These are phyloP conservation scores for Pezicula carpinea DNA, from an alignment of 2,329 filamentous ascomycete species.

Conservation along the genomic window DNA sequence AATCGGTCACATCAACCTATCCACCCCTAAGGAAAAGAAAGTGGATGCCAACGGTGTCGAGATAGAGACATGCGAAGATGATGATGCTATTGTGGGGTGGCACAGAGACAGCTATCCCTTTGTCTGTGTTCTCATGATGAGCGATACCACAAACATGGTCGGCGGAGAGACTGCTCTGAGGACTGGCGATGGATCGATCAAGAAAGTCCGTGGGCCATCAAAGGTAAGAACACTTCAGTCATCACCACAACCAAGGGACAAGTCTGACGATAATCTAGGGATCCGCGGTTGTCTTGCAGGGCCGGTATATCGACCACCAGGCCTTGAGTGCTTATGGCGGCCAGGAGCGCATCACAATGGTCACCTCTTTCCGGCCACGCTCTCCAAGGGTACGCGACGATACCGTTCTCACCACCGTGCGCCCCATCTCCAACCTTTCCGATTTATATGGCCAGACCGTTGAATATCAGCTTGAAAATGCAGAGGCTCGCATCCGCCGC, in stretches of 20 bases:
- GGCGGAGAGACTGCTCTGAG: slow-evolving; percentile 57
- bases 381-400: slow-evolving; percentile 36
- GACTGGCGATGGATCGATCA: slow-evolving; percentile 42
- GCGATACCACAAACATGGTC: slow-evolving; percentile 41
- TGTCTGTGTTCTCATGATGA: slow-evolving; percentile 48
- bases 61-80: slow-evolving; percentile 26
- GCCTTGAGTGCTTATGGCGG: slow-evolving; percentile 36
- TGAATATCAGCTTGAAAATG: slow-evolving; percentile 34
- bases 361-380: slow-evolving; percentile 39
- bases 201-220: slow-evolving; percentile 38
- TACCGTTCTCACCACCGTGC: slow-evolving; percentile 31
- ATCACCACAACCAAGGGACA: background rate
- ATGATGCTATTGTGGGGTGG: slow-evolving; percentile 39
- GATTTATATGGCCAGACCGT: slow-evolving; percentile 34
- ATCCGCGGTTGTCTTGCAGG: slow-evolving; percentile 39
- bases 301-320: slow-evolving; percentile 40
- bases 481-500: slow-evolving; percentile 29
- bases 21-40: slow-evolving; percentile 29
- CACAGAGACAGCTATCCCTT: slow-evolving; percentile 47
- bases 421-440: slow-evolving; percentile 32
- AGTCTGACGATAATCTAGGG: slow-evolving; percentile 23
- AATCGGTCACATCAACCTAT: slow-evolving; percentile 54
- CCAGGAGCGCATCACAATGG: slow-evolving; percentile 41
- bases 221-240: slow-evolving; percentile 29
- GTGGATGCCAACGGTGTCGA: slow-evolving; percentile 17